Percentiles rank a stretch among this genome's conserved stretches.
phyloP scores from a whole-genome alignment of 2,329 filamentous ascomycete species.

The Penicillium psychrosexuale region DNA sequence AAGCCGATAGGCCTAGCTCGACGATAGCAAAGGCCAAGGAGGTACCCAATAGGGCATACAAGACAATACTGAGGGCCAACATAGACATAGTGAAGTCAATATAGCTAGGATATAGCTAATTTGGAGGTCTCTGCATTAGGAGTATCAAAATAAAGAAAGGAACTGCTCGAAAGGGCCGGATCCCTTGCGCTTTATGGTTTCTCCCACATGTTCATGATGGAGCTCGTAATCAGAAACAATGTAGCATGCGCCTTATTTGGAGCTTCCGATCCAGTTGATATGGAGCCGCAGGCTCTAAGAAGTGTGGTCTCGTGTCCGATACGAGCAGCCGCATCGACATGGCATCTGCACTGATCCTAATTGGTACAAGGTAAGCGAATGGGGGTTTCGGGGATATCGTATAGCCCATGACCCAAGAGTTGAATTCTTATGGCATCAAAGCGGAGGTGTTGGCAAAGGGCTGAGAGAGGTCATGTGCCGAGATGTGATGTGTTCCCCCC shows the following conservation, averaged over 20 bases:
- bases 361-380: conserved; percentile 22
- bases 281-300: conserved; percentile 1
- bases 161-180: background rate
- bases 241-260: too few species aligned
- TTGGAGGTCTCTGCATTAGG: background rate
- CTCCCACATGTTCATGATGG: conserved; percentile 6
- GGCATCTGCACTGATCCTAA: conserved; percentile 12
- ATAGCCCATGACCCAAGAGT: background rate
- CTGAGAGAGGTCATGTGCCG: background rate
- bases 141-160: background rate
- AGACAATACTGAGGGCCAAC: conserved; percentile 24
- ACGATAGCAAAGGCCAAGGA: conserved; percentile 26
- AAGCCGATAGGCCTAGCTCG: conserved; percentile 29
- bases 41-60: conserved; percentile 25
- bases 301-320: conserved; percentile 4
- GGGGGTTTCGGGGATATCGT: conserved; percentile 3
- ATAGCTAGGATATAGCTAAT: background rate
- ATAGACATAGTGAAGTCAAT: conserved; percentile 18
- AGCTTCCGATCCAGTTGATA: background rate
- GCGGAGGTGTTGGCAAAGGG: background rate
- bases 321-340: conserved; percentile 17
- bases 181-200: conserved; percentile 14
- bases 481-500: background rate
- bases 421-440: background rate
- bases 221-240: background rate